These are phyloP conservation scores for Gaultheria prostrata DNA, from an alignment of 148 eudicot species.

Conservation along the genomic window DNA sequence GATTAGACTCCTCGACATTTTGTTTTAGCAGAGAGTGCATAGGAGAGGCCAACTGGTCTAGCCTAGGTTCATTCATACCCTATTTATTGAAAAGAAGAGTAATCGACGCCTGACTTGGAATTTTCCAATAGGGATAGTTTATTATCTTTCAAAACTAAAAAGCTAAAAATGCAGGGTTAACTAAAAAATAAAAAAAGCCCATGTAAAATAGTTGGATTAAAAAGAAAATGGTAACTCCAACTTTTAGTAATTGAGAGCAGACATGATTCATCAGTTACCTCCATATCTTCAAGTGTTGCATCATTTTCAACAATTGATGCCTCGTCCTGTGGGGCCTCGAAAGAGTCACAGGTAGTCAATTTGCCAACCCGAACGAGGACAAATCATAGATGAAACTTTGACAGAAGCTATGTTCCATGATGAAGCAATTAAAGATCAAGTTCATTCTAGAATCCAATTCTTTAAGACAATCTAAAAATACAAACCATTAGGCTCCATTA, in stretches of 20 bases:
- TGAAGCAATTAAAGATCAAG: not conserved
- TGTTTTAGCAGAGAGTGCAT: too few relatives aligned
- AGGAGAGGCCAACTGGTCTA: not conserved
- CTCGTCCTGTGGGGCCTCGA: conserved; percentile 87
- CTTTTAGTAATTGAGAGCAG: not conserved
- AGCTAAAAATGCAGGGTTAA: not conserved
- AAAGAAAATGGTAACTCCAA: not conserved
- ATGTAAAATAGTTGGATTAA: not conserved
- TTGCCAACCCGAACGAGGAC: conserved; percentile 59
- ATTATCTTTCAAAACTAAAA: not conserved
- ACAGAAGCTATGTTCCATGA: not conserved
- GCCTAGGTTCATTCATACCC: not conserved
- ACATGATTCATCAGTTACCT: conserved; percentile 34
- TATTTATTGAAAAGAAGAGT: not conserved
- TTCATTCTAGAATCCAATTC: not conserved
- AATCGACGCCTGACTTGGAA: not conserved
- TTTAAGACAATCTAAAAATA: not conserved
- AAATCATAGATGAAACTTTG: not conserved
- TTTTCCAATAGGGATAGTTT: too few relatives aligned
- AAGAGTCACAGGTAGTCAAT: conserved; percentile 92
- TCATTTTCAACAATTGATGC: conserved; percentile 65
- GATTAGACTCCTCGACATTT: too few relatives aligned
- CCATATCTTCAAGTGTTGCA: conserved; percentile 94
- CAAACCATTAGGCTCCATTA: not conserved
- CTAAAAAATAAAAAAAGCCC: not conserved